Conservation (phyloP, 345 rosid genomes). For the Camelina neglecta region DNA sequence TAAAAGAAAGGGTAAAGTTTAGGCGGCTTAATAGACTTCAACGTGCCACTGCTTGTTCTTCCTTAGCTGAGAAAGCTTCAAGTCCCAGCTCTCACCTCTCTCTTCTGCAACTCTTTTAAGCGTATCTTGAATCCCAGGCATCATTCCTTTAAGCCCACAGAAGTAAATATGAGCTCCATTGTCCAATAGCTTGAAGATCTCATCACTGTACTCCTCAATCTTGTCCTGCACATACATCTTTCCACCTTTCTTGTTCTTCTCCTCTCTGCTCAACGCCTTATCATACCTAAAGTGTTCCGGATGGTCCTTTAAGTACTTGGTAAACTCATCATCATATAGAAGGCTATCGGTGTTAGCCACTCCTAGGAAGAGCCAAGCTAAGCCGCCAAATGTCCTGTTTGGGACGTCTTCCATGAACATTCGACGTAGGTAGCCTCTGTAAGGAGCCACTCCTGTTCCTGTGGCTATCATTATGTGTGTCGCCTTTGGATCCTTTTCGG, state of each 20-base stretch:
- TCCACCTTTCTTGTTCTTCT: conserved; percentile 92
- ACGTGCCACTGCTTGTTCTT: conserved; percentile 99
- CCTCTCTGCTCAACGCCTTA: conserved; percentile 89
- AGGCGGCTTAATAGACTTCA: conserved; percentile 68
- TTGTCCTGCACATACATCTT: conserved; percentile 99
- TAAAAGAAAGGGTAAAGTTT: neutral
- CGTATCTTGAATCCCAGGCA: conserved; percentile 98
- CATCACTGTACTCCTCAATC: conserved; percentile 94
- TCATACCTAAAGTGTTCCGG: conserved; percentile 87
- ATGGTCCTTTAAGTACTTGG: conserved; percentile 70
- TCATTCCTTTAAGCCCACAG: conserved; percentile 98
- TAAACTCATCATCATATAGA: conserved; percentile 88
- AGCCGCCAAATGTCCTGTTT: conserved; percentile 72
- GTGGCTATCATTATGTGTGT: conserved; percentile 98
- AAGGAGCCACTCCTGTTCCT: conserved; percentile 97
- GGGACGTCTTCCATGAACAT: conserved; percentile 94
- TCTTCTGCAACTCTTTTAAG: conserved; percentile 86
- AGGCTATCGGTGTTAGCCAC: conserved; percentile 96
- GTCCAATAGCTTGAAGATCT: conserved; percentile 89
- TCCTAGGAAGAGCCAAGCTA: conserved; percentile 98
- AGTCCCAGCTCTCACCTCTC: conserved; percentile 94
- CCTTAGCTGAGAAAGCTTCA: conserved; percentile 92
- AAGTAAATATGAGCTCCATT: conserved; percentile 94
- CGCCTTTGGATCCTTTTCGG: conserved; percentile 81
- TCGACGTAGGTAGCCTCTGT: conserved; percentile 87